These are phyloP conservation scores for Glebionis coronaria DNA, from an alignment of 129 eudicot species.

Conservation along the genomic window DNA sequence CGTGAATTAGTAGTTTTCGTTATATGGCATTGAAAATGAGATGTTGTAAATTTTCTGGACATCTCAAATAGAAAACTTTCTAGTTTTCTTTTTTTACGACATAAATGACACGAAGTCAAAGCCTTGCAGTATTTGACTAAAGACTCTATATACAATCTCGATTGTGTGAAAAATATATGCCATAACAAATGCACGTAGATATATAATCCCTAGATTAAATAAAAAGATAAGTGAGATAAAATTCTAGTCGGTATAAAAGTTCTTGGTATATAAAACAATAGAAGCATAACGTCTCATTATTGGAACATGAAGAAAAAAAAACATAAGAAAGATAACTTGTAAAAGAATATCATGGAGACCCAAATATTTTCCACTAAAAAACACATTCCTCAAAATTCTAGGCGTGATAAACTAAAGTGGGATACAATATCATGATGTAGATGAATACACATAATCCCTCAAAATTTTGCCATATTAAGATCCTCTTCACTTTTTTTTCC, in stretches of 20 bases:
- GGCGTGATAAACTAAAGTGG: conserved; percentile 76
- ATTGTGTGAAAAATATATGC: too few relatives aligned
- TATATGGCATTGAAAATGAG: neutral
- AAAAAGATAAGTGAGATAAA: too few relatives aligned
- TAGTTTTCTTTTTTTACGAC: neutral
- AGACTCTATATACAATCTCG: too few relatives aligned
- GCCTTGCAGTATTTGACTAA: neutral
- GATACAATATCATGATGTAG: conserved; percentile 53
- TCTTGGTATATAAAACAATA: too few relatives aligned
- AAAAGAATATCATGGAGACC: conserved; percentile 22
- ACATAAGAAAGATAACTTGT: neutral
- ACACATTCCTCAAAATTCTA: conserved; percentile 52
- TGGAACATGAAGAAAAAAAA: neutral
- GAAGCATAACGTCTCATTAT: too few relatives aligned
- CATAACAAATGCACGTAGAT: too few relatives aligned
- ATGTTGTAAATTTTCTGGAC: conserved; percentile 13
- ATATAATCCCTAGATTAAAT: too few relatives aligned
- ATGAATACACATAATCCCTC: conserved; percentile 29
- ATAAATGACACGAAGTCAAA: conserved; percentile 2
- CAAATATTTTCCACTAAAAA: conserved; percentile 31
- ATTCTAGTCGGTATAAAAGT: too few relatives aligned
- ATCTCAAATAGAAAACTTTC: neutral
- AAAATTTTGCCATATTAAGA: conserved; percentile 20
- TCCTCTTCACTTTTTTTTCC: neutral
- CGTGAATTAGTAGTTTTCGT: neutral